A percentile compares a stretch with the other conserved stretches of the same genome.
Conservation (phyloP, 306 rosid genomes). For the Sophora flavescens region DNA sequence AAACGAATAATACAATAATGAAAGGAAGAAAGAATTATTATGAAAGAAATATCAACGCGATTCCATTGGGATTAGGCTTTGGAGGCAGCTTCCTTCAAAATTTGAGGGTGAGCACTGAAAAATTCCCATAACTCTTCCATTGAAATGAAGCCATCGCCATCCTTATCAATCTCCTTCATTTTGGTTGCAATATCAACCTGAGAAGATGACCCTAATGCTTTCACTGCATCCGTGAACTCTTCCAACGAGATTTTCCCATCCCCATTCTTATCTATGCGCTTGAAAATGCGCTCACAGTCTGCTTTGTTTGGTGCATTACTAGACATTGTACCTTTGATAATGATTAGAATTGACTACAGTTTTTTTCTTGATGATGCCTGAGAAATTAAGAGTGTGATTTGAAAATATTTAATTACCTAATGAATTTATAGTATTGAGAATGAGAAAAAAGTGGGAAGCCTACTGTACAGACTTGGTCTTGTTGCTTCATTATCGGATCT, state of each 20-base stretch:
- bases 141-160: conserved; percentile 5
- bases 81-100: not conserved
- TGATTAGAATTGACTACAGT: not conserved
- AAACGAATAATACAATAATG: not conserved
- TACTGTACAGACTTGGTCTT: not conserved
- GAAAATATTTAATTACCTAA: not conserved
- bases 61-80: not conserved
- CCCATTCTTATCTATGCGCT: not conserved
- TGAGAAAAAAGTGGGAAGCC: not conserved
- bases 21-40: not conserved
- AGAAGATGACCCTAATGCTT: not conserved
- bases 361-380: not conserved
- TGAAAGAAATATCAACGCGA: not conserved
- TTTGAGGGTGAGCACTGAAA: not conserved
- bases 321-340: not conserved
- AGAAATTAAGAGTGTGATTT: not conserved
- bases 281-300: not conserved
- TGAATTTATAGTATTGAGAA: not conserved
- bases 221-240: not conserved
- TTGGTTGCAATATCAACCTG: not conserved
- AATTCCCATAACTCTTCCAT: not conserved
- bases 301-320: not conserved
- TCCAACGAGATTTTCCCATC: not conserved
- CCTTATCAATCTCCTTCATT: conserved; percentile 2
- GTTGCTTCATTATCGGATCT: not conserved